Percentiles rank a stretch among this genome's conserved stretches.
phyloP scores from a whole-genome alignment of 345 rosid genomes.

The Salix dunnii region DNA sequence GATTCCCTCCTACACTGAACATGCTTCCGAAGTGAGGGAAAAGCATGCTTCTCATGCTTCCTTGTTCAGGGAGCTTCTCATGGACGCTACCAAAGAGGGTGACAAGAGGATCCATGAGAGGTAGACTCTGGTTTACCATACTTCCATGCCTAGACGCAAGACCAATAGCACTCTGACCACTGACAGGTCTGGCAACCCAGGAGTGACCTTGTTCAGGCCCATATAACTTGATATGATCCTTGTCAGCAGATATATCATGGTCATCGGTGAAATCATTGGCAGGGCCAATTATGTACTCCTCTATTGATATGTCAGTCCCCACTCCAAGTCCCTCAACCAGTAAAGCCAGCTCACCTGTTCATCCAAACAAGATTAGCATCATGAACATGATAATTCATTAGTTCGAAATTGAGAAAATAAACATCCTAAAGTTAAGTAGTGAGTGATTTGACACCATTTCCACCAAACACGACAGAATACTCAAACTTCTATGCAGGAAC shows the following conservation, averaged over 20 bases:
- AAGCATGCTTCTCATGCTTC: conserved; percentile 86
- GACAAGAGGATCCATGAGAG: conserved; percentile 81
- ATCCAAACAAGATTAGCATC: conserved; percentile 20
- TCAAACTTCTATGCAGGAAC: background rate
- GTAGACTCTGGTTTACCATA: conserved; percentile 41
- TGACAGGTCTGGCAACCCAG: conserved; percentile 88
- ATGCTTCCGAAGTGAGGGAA: conserved; percentile 96
- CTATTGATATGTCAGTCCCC: conserved; percentile 77
- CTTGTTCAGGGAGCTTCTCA: conserved; percentile 71
- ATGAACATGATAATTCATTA: background rate
- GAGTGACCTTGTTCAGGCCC: conserved; percentile 78
- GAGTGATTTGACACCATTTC: conserved; percentile 3
- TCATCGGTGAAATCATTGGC: conserved; percentile 52
- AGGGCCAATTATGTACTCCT: conserved; percentile 86
- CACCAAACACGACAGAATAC: background rate
- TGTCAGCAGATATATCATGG: conserved; percentile 58
- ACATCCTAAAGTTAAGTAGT: background rate
- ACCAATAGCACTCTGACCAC: conserved; percentile 60
- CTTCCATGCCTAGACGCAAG: conserved; percentile 71
- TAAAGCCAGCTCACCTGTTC: conserved; percentile 97
- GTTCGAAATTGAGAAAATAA: background rate
- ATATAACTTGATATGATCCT: conserved; percentile 76
- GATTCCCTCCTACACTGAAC: conserved; percentile 91
- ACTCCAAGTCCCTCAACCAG: conserved; percentile 89
- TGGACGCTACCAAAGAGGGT: conserved; percentile 84